Percentiles rank a stretch among this genome's conserved stretches.
These are phyloP conservation scores for Kentomonas sorsogonicus DNA, from an alignment of 208 protist species.

Conservation along the genomic window DNA sequence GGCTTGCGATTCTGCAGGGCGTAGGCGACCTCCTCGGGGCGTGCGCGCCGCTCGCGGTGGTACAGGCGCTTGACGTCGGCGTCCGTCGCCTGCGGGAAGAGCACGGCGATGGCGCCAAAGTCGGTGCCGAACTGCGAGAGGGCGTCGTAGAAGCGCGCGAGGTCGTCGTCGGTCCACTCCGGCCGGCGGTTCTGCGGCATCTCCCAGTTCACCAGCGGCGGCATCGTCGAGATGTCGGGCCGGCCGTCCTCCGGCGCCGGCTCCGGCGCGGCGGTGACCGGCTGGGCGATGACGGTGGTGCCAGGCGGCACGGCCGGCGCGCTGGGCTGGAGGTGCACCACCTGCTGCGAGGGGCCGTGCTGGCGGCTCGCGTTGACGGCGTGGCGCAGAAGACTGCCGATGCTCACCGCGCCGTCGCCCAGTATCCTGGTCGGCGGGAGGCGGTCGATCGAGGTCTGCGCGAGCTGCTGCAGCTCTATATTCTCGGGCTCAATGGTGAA, in stretches of 20 bases:
- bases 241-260: too few relatives aligned
- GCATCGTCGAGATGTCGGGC: too few relatives aligned
- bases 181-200: too few relatives aligned
- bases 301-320: background rate
- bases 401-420: constrained; percentile 14
- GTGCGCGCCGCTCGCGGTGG: constrained; percentile 60
- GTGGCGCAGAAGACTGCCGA: background rate
- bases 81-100: constrained; percentile 55
- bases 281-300: background rate
- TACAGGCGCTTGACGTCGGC: constrained; percentile 83
- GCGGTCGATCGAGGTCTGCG: constrained; percentile 58
- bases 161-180: constrained; percentile 75
- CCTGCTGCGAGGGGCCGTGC: constrained; percentile 8
- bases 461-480: constrained; percentile 1
- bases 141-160: constrained; percentile 67
- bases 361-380: background rate
- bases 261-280: background rate
- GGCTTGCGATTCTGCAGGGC: constrained; percentile 44
- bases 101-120: constrained; percentile 78
- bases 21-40: constrained; percentile 37
- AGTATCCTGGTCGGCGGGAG: constrained; percentile 66
- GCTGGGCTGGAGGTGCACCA: constrained; percentile 4
- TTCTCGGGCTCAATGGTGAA: too few relatives aligned
- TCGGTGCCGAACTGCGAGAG: constrained; percentile 88
- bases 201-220: background rate